Base-by-base conservation (phyloP, 2,329 filamentous ascomycete genomes). In the Claviceps digitariae region DNA sequence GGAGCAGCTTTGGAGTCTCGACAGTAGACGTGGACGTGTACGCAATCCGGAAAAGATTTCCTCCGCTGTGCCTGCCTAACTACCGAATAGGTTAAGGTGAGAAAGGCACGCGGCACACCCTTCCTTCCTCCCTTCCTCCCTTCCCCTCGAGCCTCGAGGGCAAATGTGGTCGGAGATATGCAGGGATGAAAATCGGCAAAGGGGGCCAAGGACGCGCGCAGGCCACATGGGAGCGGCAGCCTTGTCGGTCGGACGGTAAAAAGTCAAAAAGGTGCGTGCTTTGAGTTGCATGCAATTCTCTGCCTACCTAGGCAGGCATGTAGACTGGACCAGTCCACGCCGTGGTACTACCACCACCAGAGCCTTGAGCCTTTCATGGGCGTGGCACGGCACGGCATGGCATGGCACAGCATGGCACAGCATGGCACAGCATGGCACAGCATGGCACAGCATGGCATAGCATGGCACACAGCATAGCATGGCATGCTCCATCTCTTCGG, bases 171-270 rank as follows among this genome's bases (percentile, higher is more conserved):
- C 34, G 34, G 34, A 38, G 34, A 17, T 36, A 23, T 25, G 13
- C 34, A 41, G 34, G 48, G 15, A 40, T 41, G 36, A 49, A 40
- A 38, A 25, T 43, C 38, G 48, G 48, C 31, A 34, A 23, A 53
- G n/a, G 17, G 29, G 34, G 36, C 29, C 43, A 43, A 38, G 21
- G 17, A 48, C n/a, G 29, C 21, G 38, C 31, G 34, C 48, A 49
- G 48, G 49, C 49, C 49, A 51, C 49, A 51, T 51, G 49, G 49
- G 49, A 44, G 38, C 21, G 25, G 49, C 29, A 51, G 50, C 41
- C 50, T 29, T 51, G 49, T 50, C 48, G 45, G 40, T 50, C 34
- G 40, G 36, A 23, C 44, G 27, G 49, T 23, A 44, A 51, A 44
- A 44, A 41, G 36, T 25, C 10, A 41, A 29, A 44, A 31, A 23